Percentiles rank a stretch among this genome's conserved stretches.
Evolutionary conservation across 495 filamentous ascomycete genomes (phyloP).

Genomic region (Endocarpon pusillum): DNA sequence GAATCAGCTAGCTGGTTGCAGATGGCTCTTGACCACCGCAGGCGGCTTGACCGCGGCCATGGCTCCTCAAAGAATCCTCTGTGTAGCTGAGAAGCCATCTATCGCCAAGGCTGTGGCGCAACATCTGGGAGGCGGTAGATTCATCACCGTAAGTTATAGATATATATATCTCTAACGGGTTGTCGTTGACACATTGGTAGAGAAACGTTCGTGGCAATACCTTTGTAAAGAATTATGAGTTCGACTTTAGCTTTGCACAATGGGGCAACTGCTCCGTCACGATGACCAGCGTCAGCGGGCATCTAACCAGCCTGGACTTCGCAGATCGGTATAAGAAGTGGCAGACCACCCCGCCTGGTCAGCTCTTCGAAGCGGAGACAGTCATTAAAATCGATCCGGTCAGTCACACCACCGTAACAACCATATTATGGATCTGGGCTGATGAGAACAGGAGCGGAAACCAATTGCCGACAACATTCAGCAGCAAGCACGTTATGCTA

Average conservation of each 20-base stretch:
- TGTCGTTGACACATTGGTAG: conserved; percentile 26
- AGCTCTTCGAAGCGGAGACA: conserved; percentile 55
- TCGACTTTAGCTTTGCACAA: conserved; percentile 70
- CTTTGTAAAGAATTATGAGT: conserved; percentile 89
- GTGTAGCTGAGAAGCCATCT: conserved; percentile 92
- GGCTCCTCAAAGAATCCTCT: conserved; percentile 49
- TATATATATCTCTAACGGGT: conserved; percentile 4
- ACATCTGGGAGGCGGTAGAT: conserved; percentile 63
- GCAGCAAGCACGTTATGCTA: conserved; percentile 47
- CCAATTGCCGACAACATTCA: conserved; percentile 74
- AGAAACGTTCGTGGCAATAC: conserved; percentile 40
- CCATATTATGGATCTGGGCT: too few relatives aligned
- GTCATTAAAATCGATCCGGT: too few relatives aligned
- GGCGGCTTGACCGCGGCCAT: too few relatives aligned
- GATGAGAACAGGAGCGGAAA: conserved; percentile 53
- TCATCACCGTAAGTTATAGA: conserved; percentile 42
- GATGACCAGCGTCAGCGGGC: conserved; percentile 85
- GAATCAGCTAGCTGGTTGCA: too few relatives aligned
- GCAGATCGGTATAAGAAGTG: conserved; percentile 50
- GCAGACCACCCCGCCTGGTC: conserved; percentile 58
- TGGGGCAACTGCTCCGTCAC: conserved; percentile 75
- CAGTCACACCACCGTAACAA: too few relatives aligned
- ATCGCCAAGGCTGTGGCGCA: conserved; percentile 87
- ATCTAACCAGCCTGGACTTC: conserved; percentile 64
- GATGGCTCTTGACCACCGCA: too few relatives aligned